Conservation (phyloP, 768 basidiomycete species). For the Glaciozyma martinii region DNA sequence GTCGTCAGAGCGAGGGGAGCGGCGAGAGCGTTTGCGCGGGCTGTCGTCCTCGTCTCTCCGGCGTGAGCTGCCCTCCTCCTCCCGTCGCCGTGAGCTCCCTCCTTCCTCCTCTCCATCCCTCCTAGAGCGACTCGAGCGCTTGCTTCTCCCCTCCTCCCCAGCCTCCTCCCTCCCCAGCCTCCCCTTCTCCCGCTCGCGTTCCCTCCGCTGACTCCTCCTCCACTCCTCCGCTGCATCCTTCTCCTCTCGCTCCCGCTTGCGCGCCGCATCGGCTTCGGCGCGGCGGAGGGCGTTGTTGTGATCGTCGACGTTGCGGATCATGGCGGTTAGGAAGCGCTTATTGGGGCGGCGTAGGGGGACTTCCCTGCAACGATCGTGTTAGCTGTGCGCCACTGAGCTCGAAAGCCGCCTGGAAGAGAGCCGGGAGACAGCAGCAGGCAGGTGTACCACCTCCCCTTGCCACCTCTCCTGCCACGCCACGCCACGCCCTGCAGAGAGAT, state of each 20-base stretch:
- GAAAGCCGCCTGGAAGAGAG: too few species aligned
- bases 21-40: slow-evolving; percentile 1
- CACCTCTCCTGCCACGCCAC: not conserved
- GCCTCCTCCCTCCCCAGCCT: slow-evolving; percentile 47
- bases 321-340: slow-evolving; percentile 47
- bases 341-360: slow-evolving; percentile 55
- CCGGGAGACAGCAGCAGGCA: not conserved
- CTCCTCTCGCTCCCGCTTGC: slow-evolving; percentile 30
- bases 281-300: slow-evolving; percentile 72
- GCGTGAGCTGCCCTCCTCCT: too few species aligned
- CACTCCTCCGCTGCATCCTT: slow-evolving; percentile 33
- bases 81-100: slow-evolving; percentile 39
- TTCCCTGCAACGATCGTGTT: slow-evolving; percentile 44
- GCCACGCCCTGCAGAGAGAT: not conserved
- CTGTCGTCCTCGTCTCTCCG: slow-evolving; percentile 25
- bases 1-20: not conserved
- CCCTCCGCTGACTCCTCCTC: slow-evolving; percentile 30
- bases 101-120: slow-evolving; percentile 42
- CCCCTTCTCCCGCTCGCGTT: slow-evolving; percentile 18
- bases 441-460: not conserved
- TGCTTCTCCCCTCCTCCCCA: slow-evolving; percentile 40
- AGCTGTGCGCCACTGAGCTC: slow-evolving; percentile 33
- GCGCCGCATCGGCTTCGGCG: slow-evolving; percentile 37
- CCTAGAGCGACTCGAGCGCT: slow-evolving; percentile 39
- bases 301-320: slow-evolving; percentile 88